Conservation (phyloP, 139 green algal genomes). For the Chlamydomonas incerta region DNA sequence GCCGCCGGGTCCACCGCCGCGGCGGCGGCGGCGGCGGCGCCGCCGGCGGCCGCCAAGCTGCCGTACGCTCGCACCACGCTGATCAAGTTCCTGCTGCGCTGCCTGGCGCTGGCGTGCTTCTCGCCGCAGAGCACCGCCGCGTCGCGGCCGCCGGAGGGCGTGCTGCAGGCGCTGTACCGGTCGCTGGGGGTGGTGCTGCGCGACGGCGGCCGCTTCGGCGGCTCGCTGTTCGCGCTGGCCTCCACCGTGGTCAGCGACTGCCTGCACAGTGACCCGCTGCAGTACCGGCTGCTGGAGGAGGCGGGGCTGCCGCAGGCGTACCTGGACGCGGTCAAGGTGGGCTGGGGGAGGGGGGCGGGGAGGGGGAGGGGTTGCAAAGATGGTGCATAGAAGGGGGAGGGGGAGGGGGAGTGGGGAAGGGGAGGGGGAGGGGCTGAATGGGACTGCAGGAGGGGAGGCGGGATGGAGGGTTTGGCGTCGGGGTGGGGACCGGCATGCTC, state of each 20-base stretch:
- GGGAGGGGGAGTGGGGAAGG: too few relatives aligned
- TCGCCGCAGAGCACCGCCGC: constrained; percentile 57
- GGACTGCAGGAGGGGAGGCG: too few relatives aligned
- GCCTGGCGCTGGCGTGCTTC: constrained; percentile 87
- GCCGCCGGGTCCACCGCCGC: background rate
- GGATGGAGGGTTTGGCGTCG: too few relatives aligned
- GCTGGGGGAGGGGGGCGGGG: background rate
- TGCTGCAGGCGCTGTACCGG: constrained; percentile 62
- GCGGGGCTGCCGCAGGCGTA: constrained; percentile 86
- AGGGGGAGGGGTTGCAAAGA: background rate
- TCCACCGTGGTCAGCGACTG: constrained; percentile 89
- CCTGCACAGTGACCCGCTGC: constrained; percentile 94
- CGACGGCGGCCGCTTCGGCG: constrained; percentile 83
- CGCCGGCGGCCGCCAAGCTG: constrained; percentile 34
- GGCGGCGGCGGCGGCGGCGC: background rate
- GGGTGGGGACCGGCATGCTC: too few relatives aligned
- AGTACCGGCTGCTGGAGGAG: constrained; percentile 81
- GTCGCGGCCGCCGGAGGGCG: constrained; percentile 49
- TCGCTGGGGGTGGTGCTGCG: constrained; percentile 78
- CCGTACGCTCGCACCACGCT: constrained; percentile 78
- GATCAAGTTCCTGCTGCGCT: constrained; percentile 92
- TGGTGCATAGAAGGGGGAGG: background rate
- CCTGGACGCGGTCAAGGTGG: constrained; percentile 70
- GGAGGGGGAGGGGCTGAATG: background rate
- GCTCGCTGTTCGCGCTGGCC: constrained; percentile 90